Conservation (phyloP, 2,329 filamentous ascomycete species). For the Alternaria postmessia region DNA sequence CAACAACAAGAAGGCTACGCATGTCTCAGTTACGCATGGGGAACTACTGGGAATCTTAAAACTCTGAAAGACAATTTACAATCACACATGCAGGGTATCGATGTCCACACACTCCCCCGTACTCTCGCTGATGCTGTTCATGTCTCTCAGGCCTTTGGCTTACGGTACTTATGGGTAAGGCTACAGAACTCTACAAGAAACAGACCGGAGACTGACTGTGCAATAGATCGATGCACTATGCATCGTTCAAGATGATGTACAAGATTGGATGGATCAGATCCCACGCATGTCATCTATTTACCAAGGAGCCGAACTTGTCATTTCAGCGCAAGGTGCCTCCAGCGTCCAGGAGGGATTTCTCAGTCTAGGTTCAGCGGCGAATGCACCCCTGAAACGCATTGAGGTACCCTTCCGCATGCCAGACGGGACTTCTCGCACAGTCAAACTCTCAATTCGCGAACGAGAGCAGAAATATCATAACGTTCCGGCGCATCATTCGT, state of each 20-base stretch:
- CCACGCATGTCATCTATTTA: constrained; percentile 4
- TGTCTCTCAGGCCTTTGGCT: neutral
- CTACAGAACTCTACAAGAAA: neutral
- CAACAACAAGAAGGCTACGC: constrained; percentile 1
- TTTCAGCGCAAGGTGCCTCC: constrained; percentile 3
- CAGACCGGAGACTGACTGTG: neutral
- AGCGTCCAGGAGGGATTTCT: constrained; percentile 3
- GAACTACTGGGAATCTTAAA: neutral
- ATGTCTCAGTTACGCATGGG: constrained; percentile 9
- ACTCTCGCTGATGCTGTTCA: neutral
- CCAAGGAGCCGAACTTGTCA: neutral
- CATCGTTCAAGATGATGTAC: constrained; percentile 1
- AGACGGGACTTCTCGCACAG: neutral
- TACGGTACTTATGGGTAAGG: constrained; percentile 5
- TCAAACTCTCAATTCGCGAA: neutral
- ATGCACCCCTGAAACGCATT: neutral
- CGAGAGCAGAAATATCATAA: neutral
- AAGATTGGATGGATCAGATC: constrained; percentile 5
- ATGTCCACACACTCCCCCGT: neutral
- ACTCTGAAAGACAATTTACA: neutral
- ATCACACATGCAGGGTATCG: neutral
- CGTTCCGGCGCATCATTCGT: neutral
- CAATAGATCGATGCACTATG: constrained; percentile 5
- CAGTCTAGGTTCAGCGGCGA: neutral
- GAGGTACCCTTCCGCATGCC: neutral